Evolutionary conservation across 257 asterid species (phyloP).

Genomic region (Asclepias syriaca): DNA sequence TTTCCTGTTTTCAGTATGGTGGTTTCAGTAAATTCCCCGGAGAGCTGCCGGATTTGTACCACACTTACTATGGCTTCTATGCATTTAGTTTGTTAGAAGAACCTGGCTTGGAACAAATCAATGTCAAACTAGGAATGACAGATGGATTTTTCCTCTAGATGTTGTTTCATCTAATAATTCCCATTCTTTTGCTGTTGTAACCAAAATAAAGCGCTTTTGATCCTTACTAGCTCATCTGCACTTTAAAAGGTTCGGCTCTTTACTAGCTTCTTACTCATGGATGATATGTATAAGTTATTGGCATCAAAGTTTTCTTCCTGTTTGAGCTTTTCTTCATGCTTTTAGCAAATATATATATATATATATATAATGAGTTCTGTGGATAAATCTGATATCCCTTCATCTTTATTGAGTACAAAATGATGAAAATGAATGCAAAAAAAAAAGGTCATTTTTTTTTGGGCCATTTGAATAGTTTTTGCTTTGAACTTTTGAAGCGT

Average conservation of each 20-base stretch:
- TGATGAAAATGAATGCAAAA: constrained; percentile 3
- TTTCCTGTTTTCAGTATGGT: constrained; percentile 55
- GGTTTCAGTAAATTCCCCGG: constrained; percentile 89
- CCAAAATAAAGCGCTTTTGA: not conserved
- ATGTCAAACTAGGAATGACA: constrained; percentile 66
- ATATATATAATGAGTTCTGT: not conserved
- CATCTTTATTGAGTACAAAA: not conserved
- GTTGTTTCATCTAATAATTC: not conserved
- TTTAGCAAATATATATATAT: too few species aligned
- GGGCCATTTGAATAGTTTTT: not conserved
- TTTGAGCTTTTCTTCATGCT: too few species aligned
- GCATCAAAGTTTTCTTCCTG: too few species aligned
- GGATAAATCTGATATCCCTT: not conserved
- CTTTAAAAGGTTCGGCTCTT: too few species aligned
- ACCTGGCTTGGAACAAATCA: constrained; percentile 48
- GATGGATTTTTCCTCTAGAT: constrained; percentile 35
- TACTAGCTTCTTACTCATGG: too few species aligned
- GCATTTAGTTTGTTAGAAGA: constrained; percentile 81
- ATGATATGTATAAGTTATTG: too few species aligned
- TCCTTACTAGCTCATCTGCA: too few species aligned
- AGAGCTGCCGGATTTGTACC: constrained; percentile 79
- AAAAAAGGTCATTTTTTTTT: not conserved
- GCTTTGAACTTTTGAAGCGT: constrained; percentile 15
- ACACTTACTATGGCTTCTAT: constrained; percentile 75
- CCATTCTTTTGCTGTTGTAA: not conserved